phyloP scores from a whole-genome alignment of 768 basidiomycete species.

The Macrolepiota fuliginosa region DNA sequence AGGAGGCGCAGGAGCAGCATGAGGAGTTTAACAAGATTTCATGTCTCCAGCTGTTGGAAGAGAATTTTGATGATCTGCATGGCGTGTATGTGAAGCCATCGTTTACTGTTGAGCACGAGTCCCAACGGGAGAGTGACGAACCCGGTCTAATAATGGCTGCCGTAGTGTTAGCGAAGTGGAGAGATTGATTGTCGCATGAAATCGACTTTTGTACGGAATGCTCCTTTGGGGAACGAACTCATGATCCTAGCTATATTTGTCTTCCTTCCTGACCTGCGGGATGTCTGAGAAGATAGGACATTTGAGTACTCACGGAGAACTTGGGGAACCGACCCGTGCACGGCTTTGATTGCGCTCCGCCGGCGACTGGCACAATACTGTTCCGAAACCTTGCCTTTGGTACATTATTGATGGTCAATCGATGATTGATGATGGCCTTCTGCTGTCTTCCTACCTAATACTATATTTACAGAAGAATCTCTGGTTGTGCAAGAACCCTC shows the following conservation, averaged over 20 bases:
- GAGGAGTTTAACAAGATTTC: constrained; percentile 77
- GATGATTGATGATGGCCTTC: no score
- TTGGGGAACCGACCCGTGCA: no score
- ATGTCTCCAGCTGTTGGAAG: constrained; percentile 81
- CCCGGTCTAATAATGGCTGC: constrained; percentile 70
- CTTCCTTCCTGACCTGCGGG: constrained; percentile 74
- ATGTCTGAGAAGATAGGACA: no score
- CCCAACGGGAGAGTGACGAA: constrained; percentile 83
- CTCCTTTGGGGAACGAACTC: constrained; percentile 81
- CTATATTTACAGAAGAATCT: no score
- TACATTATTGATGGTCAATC: no score
- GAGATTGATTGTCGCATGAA: constrained; percentile 88
- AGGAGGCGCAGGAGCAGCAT: constrained; percentile 88
- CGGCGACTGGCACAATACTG: no score
- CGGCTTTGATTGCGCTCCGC: no score
- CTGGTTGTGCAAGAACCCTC: no score
- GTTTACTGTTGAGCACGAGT: constrained; percentile 80
- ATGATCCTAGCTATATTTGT: constrained; percentile 83
- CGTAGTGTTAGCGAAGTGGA: constrained; percentile 84
- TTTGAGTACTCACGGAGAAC: no score
- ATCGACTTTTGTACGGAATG: constrained; percentile 91
- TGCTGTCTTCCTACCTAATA: no score
- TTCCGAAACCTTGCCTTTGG: no score
- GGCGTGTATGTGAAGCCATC: no score
- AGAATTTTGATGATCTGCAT: constrained; percentile 89